phyloP scores from a whole-genome alignment of 2,329 filamentous ascomycete genomes.

The Colletotrichum melonis region DNA sequence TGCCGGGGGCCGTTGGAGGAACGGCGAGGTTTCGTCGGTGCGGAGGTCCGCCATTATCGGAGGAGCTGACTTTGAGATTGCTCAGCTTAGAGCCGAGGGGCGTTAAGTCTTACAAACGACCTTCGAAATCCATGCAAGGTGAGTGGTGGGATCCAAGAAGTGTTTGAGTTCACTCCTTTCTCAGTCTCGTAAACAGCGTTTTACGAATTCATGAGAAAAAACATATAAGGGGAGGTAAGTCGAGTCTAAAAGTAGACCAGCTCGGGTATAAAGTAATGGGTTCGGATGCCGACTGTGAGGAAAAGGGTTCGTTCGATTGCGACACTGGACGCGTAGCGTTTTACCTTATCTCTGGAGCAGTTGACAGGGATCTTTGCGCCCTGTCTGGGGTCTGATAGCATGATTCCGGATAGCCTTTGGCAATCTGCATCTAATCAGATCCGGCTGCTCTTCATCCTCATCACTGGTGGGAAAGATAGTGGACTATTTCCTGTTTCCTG shows the following conservation, averaged over 20 bases:
- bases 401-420: background rate
- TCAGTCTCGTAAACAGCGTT: background rate
- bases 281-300: constrained; percentile 28
- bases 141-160: background rate
- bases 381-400: constrained; percentile 15
- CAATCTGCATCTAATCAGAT: background rate
- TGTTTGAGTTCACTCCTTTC: background rate
- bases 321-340: constrained; percentile 14
- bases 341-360: constrained; percentile 23
- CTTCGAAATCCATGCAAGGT: background rate
- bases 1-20: constrained; percentile 21
- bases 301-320: constrained; percentile 26
- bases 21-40: constrained; percentile 32
- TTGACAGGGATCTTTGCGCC: constrained; percentile 20
- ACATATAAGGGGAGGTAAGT: background rate
- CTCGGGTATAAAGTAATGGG: constrained; percentile 10
- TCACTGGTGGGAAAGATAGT: background rate
- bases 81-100: background rate
- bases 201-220: background rate
- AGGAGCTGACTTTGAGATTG: background rate
- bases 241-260: background rate
- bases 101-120: background rate
- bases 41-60: constrained; percentile 25
- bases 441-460: background rate
- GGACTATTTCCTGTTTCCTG: background rate